These are phyloP conservation scores for Adenanthera pavonina DNA, from an alignment of 306 rosid species.

Conservation along the genomic window DNA sequence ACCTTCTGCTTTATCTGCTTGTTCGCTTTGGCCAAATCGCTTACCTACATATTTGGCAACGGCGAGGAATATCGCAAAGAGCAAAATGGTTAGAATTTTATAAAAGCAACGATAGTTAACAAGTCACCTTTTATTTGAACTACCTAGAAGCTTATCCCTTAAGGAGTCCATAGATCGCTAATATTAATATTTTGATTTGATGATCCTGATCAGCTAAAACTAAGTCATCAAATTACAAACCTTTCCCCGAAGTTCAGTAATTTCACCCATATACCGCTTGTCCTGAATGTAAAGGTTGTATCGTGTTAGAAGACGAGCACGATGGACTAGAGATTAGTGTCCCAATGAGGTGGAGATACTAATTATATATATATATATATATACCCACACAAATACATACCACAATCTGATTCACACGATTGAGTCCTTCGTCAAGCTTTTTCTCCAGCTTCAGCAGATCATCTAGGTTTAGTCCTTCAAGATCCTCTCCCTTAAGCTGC, in stretches of 20 bases:
- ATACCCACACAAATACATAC: not conserved
- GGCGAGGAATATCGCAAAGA: not conserved
- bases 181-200: not conserved
- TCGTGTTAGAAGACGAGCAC: not conserved
- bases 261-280: slow-evolving; percentile 22
- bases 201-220: not conserved
- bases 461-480: slow-evolving; percentile 38
- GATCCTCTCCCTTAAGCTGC: slow-evolving; percentile 39
- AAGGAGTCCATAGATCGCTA: not conserved
- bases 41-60: slow-evolving; percentile 10
- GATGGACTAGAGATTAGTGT: not conserved
- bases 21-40: slow-evolving; percentile 37
- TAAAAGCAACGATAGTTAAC: not conserved
- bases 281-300: slow-evolving; percentile 28
- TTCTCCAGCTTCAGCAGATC: slow-evolving; percentile 35
- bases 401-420: slow-evolving; percentile 32
- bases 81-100: not conserved
- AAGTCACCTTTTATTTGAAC: not conserved
- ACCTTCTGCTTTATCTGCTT: slow-evolving; percentile 35
- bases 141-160: not conserved
- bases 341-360: not conserved
- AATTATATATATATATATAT: not conserved
- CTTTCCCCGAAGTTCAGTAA: slow-evolving; percentile 28
- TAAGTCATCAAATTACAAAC: slow-evolving; percentile 4
- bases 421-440: slow-evolving; percentile 33